These are phyloP conservation scores for Hibiscus syriacus DNA, from an alignment of 345 rosid species.

Conservation along the genomic window DNA sequence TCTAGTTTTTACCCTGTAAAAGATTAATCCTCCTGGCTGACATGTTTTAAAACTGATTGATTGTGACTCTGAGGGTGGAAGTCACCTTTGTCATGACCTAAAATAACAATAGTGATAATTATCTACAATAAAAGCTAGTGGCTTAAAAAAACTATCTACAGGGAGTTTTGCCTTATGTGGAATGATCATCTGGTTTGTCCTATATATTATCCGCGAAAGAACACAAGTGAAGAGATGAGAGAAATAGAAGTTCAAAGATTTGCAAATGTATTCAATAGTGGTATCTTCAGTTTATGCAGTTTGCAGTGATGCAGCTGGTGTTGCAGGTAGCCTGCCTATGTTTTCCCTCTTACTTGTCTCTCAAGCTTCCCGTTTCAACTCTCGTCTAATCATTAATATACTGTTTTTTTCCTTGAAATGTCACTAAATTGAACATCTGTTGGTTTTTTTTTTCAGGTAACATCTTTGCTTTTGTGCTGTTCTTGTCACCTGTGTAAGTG, in stretches of 20 bases:
- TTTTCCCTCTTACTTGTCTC: not conserved
- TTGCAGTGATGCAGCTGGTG: conserved; percentile 40
- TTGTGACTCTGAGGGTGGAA: not conserved
- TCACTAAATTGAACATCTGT: not conserved
- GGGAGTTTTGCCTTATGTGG: too few relatives aligned
- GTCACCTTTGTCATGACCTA: too few relatives aligned
- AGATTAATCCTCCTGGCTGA: not conserved
- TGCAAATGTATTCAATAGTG: conserved; percentile 17
- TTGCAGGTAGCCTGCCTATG: conserved; percentile 34
- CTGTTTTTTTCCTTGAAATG: too few relatives aligned
- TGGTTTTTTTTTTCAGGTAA: conserved; percentile 29
- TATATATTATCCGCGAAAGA: not conserved
- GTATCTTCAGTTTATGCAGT: conserved; percentile 20
- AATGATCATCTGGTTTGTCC: too few relatives aligned
- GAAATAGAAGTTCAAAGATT: not conserved
- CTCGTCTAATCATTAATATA: too few relatives aligned
- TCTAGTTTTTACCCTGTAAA: not conserved
- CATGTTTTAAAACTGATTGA: not conserved
- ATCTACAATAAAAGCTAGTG: not conserved
- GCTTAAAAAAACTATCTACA: too few relatives aligned
- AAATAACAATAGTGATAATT: too few relatives aligned
- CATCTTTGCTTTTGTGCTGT: conserved; percentile 37
- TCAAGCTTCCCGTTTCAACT: too few relatives aligned
- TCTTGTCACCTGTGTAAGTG: too few relatives aligned
- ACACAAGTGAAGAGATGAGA: not conserved